phyloP scores from a whole-genome alignment of 202 grass and related monocot species.

The Musa balbisiana region DNA sequence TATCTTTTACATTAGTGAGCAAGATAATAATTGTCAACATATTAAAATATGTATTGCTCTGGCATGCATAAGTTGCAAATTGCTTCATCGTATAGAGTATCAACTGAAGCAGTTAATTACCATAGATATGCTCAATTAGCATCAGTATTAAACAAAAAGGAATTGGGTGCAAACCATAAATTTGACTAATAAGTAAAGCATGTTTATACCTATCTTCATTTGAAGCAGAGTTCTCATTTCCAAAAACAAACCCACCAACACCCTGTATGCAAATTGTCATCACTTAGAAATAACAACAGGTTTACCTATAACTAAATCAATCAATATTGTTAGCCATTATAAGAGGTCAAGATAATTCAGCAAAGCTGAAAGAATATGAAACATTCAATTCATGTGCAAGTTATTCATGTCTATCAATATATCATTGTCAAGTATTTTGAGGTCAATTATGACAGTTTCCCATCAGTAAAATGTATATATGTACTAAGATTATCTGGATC shows the following conservation, averaged over 20 bases:
- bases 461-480: too few species aligned
- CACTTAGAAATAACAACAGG: neutral
- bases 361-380: neutral
- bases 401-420: too few species aligned
- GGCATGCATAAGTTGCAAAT: neutral
- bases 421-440: neutral
- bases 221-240: slow-evolving; percentile 65
- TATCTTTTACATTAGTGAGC: neutral
- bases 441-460: neutral
- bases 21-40: neutral
- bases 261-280: slow-evolving; percentile 33
- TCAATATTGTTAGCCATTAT: neutral
- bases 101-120: neutral
- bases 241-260: slow-evolving; percentile 91
- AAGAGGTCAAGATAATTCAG: neutral
- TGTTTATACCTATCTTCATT: slow-evolving; percentile 76
- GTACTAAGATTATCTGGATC: neutral
- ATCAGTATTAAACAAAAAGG: neutral
- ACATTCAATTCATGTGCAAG: neutral
- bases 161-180: neutral
- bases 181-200: neutral
- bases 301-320: neutral
- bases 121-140: too few species aligned
- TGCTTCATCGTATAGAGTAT: neutral
- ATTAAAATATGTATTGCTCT: neutral